phyloP scores from a whole-genome alignment of 2,329 filamentous ascomycete genomes.

The Cercospora sp. region DNA sequence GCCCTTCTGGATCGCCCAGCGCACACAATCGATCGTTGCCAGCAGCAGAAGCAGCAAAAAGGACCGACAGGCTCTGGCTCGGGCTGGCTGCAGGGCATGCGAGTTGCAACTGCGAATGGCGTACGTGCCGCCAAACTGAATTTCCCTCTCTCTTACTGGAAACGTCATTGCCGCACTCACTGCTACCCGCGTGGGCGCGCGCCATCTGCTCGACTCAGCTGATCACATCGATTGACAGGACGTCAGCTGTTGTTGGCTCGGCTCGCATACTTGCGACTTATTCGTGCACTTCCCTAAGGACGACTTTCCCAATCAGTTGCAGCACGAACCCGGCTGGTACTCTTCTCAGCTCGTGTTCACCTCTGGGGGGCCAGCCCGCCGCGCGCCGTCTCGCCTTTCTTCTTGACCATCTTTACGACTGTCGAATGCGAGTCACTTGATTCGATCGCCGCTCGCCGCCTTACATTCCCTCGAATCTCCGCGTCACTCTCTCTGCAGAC shows the following conservation, averaged over 20 bases:
- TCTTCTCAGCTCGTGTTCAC: slow-evolving; percentile 23
- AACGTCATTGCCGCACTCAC: slow-evolving; percentile 22
- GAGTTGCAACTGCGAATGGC: background rate
- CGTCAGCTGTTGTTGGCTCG: slow-evolving; percentile 17
- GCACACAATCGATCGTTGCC: slow-evolving; percentile 10
- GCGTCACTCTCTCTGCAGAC: slow-evolving; percentile 25
- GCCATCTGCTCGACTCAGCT: slow-evolving; percentile 20
- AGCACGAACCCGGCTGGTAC: slow-evolving; percentile 22
- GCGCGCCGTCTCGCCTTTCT: slow-evolving; percentile 14
- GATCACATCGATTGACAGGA: slow-evolving; percentile 17
- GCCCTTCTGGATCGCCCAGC: slow-evolving; percentile 1
- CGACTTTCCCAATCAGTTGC: slow-evolving; percentile 13
- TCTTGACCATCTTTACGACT: background rate
- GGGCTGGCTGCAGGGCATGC: background rate
- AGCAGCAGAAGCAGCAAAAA: background rate
- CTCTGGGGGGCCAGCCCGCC: slow-evolving; percentile 17
- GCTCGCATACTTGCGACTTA: slow-evolving; percentile 14
- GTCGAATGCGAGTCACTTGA: slow-evolving; percentile 2
- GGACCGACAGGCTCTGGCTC: slow-evolving; percentile 1
- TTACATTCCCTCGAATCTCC: slow-evolving; percentile 29
- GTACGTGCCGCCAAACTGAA: slow-evolving; percentile 4
- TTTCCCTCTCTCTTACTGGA: background rate
- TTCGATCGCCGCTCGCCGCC: slow-evolving; percentile 26
- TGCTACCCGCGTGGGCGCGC: slow-evolving; percentile 10
- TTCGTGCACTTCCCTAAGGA: slow-evolving; percentile 10